These are phyloP conservation scores for Teunomyces barrocoloradensis DNA, from an alignment of 805 yeast species.

Conservation along the genomic window DNA sequence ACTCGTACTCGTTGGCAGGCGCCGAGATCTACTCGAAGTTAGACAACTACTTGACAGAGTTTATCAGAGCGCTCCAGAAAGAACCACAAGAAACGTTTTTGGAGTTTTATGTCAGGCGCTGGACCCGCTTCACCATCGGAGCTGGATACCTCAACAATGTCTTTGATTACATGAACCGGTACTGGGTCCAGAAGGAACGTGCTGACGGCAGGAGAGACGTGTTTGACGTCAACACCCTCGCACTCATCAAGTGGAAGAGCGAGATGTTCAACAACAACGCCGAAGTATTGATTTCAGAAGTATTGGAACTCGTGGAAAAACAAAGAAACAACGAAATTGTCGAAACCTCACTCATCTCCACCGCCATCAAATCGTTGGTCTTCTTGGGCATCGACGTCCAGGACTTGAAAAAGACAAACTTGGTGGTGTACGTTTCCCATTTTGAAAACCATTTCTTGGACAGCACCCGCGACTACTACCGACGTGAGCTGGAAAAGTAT, in stretches of 20 bases:
- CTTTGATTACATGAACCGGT: conserved; percentile 91
- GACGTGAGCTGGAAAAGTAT: conserved; percentile 63
- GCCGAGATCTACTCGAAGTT: conserved; percentile 81
- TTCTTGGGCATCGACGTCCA: conserved; percentile 86
- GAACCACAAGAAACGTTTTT: conserved; percentile 65
- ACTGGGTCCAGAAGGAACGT: conserved; percentile 96
- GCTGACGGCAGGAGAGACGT: conserved; percentile 88
- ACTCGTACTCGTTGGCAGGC: conserved; percentile 65
- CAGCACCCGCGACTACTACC: conserved; percentile 65
- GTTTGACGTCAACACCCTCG: conserved; percentile 86
- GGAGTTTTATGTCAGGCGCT: conserved; percentile 79
- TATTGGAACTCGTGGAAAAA: conserved; percentile 68
- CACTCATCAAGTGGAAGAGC: conserved; percentile 84
- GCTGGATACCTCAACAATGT: conserved; percentile 90
- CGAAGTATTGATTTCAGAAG: conserved; percentile 59
- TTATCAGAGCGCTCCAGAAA: conserved; percentile 47
- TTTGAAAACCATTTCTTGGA: conserved; percentile 78
- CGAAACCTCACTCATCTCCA: conserved; percentile 61
- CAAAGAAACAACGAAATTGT: conserved; percentile 80
- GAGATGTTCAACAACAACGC: conserved; percentile 71
- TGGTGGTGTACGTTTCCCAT: conserved; percentile 73
- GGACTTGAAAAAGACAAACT: conserved; percentile 81
- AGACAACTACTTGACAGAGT: conserved; percentile 60
- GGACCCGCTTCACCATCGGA: conserved; percentile 89
- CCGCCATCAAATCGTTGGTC: conserved; percentile 83